Percentiles rank a stretch among this genome's conserved stretches.
Conservation (phyloP, 192 early-diverging fungal genomes). For the Paraglomus occultum region DNA sequence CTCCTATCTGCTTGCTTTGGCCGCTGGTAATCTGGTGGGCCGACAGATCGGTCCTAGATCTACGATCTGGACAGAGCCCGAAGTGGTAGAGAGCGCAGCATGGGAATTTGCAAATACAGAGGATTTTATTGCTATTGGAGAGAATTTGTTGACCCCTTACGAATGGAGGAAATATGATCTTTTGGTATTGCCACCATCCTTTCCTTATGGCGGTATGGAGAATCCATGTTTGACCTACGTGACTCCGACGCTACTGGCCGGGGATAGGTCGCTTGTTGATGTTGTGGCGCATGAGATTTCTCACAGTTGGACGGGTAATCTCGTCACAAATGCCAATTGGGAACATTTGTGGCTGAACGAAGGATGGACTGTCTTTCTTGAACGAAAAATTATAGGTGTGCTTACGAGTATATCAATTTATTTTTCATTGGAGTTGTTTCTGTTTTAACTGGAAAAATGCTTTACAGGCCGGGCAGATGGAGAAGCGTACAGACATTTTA, state of each 20-base stretch:
- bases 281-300: slow-evolving; percentile 95
- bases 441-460: neutral
- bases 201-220: slow-evolving; percentile 94
- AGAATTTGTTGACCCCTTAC: slow-evolving; percentile 83
- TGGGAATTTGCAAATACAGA: slow-evolving; percentile 91
- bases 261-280: slow-evolving; percentile 90
- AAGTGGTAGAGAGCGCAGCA: slow-evolving; percentile 81
- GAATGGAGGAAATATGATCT: slow-evolving; percentile 96
- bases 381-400: slow-evolving; percentile 77
- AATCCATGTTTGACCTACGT: slow-evolving; percentile 99
- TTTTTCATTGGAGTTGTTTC: neutral
- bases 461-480: slow-evolving; percentile 66
- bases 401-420: neutral
- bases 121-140: slow-evolving; percentile 63
- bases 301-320: slow-evolving; percentile 89
- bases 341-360: slow-evolving; percentile 92
- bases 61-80: slow-evolving; percentile 97
- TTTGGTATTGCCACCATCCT: slow-evolving; percentile 82
- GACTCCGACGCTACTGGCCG: slow-evolving; percentile 93
- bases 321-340: slow-evolving; percentile 83
- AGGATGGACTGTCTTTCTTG: slow-evolving; percentile 92
- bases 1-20: slow-evolving; percentile 93
- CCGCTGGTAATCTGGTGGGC: slow-evolving; percentile 84
- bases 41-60: slow-evolving; percentile 85
- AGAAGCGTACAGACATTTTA: slow-evolving; percentile 75